phyloP scores from a whole-genome alignment of 441 rosid species.

The Capsella rubella region DNA sequence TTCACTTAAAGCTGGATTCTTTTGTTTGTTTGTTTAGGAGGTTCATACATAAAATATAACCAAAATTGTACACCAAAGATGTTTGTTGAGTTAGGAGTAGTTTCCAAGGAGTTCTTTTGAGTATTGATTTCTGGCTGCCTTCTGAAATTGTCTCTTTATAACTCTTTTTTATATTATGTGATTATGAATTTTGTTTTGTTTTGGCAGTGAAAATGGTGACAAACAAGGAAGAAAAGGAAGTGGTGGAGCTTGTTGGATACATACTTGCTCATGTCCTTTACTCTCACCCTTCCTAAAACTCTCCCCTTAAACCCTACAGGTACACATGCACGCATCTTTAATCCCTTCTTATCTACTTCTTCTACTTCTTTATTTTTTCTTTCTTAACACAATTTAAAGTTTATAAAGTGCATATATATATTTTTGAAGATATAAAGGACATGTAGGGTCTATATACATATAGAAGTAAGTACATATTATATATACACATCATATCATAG shows the following conservation, averaged over 20 bases:
- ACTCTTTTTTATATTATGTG: neutral
- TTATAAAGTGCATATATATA: neutral
- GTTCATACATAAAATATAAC: slow-evolving; percentile 12
- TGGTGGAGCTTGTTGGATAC: slow-evolving; percentile 53
- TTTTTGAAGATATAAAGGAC: slow-evolving; percentile 22
- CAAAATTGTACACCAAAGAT: slow-evolving; percentile 23
- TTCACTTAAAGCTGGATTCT: slow-evolving; percentile 26
- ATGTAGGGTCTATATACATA: slow-evolving; percentile 30
- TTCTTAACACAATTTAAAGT: neutral
- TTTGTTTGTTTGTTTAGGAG: neutral
- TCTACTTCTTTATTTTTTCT: neutral
- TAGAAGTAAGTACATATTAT: neutral
- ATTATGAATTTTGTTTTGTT: slow-evolving; percentile 2
- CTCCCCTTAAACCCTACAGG: slow-evolving; percentile 41
- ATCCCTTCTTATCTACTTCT: slow-evolving; percentile 32
- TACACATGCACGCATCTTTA: slow-evolving; percentile 29
- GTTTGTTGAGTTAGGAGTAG: slow-evolving; percentile 41
- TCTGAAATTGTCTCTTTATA: slow-evolving; percentile 28
- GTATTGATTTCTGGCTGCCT: slow-evolving; percentile 6
- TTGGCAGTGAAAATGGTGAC: slow-evolving; percentile 64
- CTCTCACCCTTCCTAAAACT: slow-evolving; percentile 37
- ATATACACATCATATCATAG: slow-evolving; percentile 12
- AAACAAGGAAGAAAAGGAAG: slow-evolving; percentile 59
- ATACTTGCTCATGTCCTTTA: slow-evolving; percentile 64
- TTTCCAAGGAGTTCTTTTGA: slow-evolving; percentile 31